Evolutionary conservation across 768 basidiomycete species (phyloP).

Genomic region (Chlorophyllum brunneum): DNA sequence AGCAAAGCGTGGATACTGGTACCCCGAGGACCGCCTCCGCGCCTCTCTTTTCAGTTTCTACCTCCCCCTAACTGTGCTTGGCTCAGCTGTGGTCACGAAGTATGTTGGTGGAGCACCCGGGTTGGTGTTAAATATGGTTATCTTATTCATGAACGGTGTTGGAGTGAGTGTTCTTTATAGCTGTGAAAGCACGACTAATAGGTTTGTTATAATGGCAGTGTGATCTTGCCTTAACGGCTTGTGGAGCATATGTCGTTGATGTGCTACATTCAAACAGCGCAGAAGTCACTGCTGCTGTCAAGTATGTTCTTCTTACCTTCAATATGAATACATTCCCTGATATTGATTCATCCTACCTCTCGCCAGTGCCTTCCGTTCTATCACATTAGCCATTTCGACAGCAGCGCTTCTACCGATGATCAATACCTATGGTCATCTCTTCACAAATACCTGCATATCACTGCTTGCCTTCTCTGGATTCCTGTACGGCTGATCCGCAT

Average conservation of each 20-base stretch:
- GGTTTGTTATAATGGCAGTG: conserved; percentile 46
- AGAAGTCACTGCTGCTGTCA: conserved; percentile 52
- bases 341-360: not conserved
- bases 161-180: conserved; percentile 46
- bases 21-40: conserved; percentile 66
- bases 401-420: conserved; percentile 51
- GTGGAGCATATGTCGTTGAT: conserved; percentile 58
- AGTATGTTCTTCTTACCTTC: conserved; percentile 30
- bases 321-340: too few species aligned
- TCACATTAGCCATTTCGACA: conserved; percentile 39
- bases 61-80: conserved; percentile 48
- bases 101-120: conserved; percentile 49
- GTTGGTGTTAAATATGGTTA: conserved; percentile 45
- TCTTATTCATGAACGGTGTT: conserved; percentile 60
- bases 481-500: conserved; percentile 33
- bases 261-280: conserved; percentile 58
- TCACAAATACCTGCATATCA: conserved; percentile 44
- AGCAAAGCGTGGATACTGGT: conserved; percentile 49
- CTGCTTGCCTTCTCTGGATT: conserved; percentile 45
- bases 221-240: conserved; percentile 51
- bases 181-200: conserved; percentile 37
- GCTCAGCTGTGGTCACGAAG: conserved; percentile 45
- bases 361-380: conserved; percentile 42
- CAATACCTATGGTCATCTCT: conserved; percentile 44
- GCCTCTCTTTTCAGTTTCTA: conserved; percentile 47